Evolutionary conservation across 352 stramenopile species (phyloP).

Genomic region (Pelagophyceae sp.): DNA sequence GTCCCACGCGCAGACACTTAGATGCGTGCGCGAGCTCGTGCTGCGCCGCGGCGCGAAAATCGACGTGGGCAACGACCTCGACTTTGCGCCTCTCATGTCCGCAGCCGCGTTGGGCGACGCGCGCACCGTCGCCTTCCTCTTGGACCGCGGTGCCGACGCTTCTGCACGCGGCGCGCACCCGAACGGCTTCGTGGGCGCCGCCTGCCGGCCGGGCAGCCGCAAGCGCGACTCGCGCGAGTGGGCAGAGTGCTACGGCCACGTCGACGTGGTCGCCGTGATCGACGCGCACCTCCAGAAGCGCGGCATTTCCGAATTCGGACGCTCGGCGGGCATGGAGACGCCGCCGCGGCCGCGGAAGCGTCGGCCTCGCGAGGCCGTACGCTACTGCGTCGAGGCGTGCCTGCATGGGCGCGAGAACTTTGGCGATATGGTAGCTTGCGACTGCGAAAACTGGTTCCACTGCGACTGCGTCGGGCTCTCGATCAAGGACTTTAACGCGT

Average conservation of each 20-base stretch:
- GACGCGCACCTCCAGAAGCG: background rate
- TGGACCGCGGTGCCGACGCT: background rate
- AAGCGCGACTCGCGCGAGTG: background rate
- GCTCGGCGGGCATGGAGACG: background rate
- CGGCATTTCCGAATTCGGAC: background rate
- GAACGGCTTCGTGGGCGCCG: constrained; percentile 9
- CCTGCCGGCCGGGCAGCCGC: background rate
- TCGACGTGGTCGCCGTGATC: background rate
- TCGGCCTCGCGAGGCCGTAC: background rate
- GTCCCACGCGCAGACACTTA: background rate
- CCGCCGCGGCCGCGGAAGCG: background rate
- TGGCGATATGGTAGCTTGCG: constrained; percentile 8
- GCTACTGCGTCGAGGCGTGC: background rate
- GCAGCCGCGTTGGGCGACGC: constrained; percentile 1
- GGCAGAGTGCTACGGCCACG: constrained; percentile 1
- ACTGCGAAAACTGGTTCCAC: constrained; percentile 15
- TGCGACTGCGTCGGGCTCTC: constrained; percentile 4
- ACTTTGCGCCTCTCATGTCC: constrained; percentile 7
- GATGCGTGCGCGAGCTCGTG: constrained; percentile 1
- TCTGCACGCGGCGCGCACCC: background rate
- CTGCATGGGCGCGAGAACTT: background rate
- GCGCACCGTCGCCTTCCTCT: background rate
- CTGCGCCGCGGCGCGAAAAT: background rate
- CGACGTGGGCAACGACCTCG: background rate
- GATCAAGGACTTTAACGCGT: background rate